These are phyloP conservation scores for Dorcoceras hygrometricum DNA, from an alignment of 257 asterid species.

Conservation along the genomic window DNA sequence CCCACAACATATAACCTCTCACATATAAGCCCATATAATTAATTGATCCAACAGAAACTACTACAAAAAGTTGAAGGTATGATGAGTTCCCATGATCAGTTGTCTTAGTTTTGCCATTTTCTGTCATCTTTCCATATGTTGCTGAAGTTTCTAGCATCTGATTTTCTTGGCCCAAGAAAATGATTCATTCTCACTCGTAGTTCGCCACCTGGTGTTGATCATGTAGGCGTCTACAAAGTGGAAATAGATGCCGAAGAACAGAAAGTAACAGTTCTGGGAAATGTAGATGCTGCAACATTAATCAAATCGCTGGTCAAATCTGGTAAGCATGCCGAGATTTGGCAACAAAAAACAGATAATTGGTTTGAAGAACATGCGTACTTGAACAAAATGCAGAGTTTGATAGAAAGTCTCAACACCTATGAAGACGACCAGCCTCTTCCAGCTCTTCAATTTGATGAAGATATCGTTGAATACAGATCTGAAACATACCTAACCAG, in stretches of 20 bases:
- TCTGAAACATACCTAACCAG: constrained; percentile 23
- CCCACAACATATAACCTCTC: no score
- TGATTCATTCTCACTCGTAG: neutral
- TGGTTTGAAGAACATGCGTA: neutral
- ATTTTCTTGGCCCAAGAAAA: neutral
- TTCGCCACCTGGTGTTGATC: neutral
- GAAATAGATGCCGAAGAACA: constrained; percentile 36
- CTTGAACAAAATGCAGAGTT: constrained; percentile 9
- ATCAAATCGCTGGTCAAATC: constrained; percentile 30
- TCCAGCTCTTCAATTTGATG: constrained; percentile 14
- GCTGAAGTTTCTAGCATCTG: neutral
- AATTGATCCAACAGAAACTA: no score
- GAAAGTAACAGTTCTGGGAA: constrained; percentile 33
- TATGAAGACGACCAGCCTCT: constrained; percentile 19
- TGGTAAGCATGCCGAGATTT: constrained; percentile 65
- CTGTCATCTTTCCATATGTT: neutral
- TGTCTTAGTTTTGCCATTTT: neutral
- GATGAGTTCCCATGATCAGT: neutral
- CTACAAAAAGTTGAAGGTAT: no score
- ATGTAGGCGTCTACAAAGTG: constrained; percentile 58
- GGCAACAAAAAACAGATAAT: constrained; percentile 21
- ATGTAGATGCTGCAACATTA: constrained; percentile 36
- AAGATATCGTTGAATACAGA: constrained; percentile 25
- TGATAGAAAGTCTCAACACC: constrained; percentile 17
- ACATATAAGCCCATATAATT: no score